These are phyloP conservation scores for Nemania abortiva DNA, from an alignment of 2,329 filamentous ascomycete species.

Conservation along the genomic window DNA sequence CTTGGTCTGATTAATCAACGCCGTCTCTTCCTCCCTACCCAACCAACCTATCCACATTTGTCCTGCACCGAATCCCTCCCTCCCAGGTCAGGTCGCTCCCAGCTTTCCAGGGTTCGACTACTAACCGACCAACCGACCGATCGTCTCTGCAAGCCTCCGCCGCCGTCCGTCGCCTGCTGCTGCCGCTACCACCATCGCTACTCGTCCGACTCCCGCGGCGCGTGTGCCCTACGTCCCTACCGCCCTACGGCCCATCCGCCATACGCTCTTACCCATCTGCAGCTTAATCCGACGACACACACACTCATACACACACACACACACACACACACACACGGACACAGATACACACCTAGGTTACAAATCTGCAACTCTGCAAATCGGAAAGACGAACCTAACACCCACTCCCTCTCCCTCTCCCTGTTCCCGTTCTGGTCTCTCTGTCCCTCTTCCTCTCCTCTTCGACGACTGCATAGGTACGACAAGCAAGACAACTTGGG, in stretches of 20 bases:
- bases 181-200: conserved; percentile 25
- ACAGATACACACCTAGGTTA: background rate
- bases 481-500: no score
- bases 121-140: conserved; percentile 30
- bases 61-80: conserved; percentile 19
- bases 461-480: background rate
- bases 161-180: conserved; percentile 24
- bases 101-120: conserved; percentile 20
- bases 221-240: conserved; percentile 2
- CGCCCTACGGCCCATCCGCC: conserved; percentile 8
- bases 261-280: conserved; percentile 11
- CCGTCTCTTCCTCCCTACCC: conserved; percentile 9
- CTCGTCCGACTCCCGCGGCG: conserved; percentile 29
- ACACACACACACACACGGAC: background rate
- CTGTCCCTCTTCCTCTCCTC: background rate
- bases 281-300: conserved; percentile 32
- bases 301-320: background rate
- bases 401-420: no score
- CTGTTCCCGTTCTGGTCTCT: no score
- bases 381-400: background rate
- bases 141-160: conserved; percentile 35
- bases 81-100: background rate
- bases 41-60: conserved; percentile 16
- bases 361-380: background rate
- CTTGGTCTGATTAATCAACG: conserved; percentile 35